These are phyloP conservation scores for Ogataea ramenticola DNA, from an alignment of 805 yeast species.

Conservation along the genomic window DNA sequence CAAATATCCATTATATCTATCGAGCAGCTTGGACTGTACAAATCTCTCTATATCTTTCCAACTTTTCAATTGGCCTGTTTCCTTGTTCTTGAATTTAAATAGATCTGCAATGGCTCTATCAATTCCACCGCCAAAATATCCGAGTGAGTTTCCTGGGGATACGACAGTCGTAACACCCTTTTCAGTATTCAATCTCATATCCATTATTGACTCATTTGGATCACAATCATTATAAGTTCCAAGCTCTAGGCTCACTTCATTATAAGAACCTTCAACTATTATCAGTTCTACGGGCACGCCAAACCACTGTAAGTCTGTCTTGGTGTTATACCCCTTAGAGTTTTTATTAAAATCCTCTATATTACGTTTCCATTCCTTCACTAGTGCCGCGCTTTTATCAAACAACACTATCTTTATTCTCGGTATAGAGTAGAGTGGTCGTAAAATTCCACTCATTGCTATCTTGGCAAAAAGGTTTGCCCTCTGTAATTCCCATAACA, in stretches of 20 bases:
- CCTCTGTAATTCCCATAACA: no score
- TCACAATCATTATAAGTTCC: background rate
- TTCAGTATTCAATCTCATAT: background rate
- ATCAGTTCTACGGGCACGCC: constrained; percentile 12
- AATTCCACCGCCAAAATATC: constrained; percentile 46
- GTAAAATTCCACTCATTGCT: background rate
- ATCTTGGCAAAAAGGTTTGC: no score
- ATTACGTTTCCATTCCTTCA: constrained; percentile 14
- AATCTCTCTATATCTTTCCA: constrained; percentile 17
- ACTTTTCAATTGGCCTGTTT: background rate
- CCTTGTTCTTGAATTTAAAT: constrained; percentile 10
- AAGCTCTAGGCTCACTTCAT: background rate
- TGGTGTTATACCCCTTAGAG: constrained; percentile 1
- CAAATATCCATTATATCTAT: constrained; percentile 23
- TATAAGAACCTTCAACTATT: constrained; percentile 15
- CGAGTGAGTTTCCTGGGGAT: constrained; percentile 47
- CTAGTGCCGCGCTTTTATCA: constrained; percentile 13
- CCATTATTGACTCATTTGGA: background rate
- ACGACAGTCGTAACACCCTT: constrained; percentile 27
- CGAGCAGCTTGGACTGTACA: constrained; percentile 10
- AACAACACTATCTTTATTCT: constrained; percentile 14
- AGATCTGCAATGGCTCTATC: constrained; percentile 30
- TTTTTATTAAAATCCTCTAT: constrained; percentile 7
- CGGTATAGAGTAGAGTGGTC: background rate
- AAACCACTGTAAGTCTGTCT: constrained; percentile 11